Base-by-base conservation (phyloP, 306 rosid species). In the Castanea crenata region DNA sequence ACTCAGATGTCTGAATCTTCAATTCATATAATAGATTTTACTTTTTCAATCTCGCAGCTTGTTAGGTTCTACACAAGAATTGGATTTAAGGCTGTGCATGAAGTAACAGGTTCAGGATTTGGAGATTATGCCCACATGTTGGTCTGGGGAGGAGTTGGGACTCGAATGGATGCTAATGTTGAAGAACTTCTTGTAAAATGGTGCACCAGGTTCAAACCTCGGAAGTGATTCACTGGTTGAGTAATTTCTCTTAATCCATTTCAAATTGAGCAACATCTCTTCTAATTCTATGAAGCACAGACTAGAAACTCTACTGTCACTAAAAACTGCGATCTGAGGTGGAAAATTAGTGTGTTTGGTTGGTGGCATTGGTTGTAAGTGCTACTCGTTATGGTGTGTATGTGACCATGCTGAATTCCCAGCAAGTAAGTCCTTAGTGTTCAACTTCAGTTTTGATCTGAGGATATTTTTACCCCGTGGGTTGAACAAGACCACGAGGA, bases 61-160 rank as follows among this genome's bases (percentile, higher is more conserved):
- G 90, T 92, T 19, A 86, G 90, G 78, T 94, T 94, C 89, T 94
- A 94, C 83, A 83, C 84, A 1, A 92, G 98, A 75, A 89, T 92
- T 27, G 97, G 98, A 69, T 92, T 94, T 87, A 83, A 87, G 80
- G 82, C 71, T 12, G 89, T 88, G 84, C 79, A 87, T 49, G 92
- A 94, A 87, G 97, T 94, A 19, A 86, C 84, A 1, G 97, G 97
- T 3, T 89, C 93, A 2, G 82, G 86, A 6, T 0, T 92, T n/a
- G 86, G 89, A 32, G 98, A 94, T 82, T 2, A 85, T 51, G 80
- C 81, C 0, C 95, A 94, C 80, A 88, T 87, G 98, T 76, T 94
- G 84, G 88, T 90, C 14, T 94, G 98, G 98, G 98, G 98, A 83
- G 98, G 98, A 44, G 77, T 88, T 20, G 97, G 97, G 63, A 94